Evolutionary conservation across 305 asterid species (phyloP).

Genomic region (Salvia sclarea): DNA sequence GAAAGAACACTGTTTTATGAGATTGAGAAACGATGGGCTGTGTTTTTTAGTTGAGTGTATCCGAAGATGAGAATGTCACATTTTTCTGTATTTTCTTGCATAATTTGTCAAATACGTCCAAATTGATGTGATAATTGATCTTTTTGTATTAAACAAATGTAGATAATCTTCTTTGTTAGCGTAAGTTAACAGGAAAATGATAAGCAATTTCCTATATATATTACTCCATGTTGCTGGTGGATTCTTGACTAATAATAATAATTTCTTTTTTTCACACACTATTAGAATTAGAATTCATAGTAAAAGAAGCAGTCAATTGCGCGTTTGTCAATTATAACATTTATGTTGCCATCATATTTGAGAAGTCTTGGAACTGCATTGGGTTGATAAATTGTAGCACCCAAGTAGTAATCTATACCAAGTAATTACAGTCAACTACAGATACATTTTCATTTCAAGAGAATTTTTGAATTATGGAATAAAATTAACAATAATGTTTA

Average conservation of each 20-base stretch:
- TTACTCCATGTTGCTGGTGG: not conserved
- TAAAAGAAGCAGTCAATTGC: not conserved
- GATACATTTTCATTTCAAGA: not conserved
- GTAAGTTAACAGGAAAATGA: not conserved
- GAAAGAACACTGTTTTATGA: not conserved
- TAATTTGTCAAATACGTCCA: not conserved
- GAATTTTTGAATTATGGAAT: not conserved
- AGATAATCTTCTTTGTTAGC: not conserved
- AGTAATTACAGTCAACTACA: not conserved
- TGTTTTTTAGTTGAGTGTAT: constrained; percentile 17
- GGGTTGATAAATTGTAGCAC: too few species aligned
- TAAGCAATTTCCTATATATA: not conserved
- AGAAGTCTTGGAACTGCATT: not conserved
- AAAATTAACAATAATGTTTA: too few species aligned
- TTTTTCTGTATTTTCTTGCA: constrained; percentile 31
- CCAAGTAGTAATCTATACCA: not conserved
- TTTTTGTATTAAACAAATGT: not conserved
- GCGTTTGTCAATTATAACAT: not conserved
- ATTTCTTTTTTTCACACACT: not conserved
- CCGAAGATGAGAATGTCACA: constrained; percentile 14
- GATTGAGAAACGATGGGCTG: constrained; percentile 27
- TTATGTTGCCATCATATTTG: not conserved
- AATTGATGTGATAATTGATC: not conserved
- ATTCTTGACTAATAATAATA: not conserved
- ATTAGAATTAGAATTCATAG: too few species aligned